Percentiles rank a stretch among this genome's conserved stretches.
These are phyloP conservation scores for Acacia melanoxylon DNA, from an alignment of 306 rosid species.

Conservation along the genomic window DNA sequence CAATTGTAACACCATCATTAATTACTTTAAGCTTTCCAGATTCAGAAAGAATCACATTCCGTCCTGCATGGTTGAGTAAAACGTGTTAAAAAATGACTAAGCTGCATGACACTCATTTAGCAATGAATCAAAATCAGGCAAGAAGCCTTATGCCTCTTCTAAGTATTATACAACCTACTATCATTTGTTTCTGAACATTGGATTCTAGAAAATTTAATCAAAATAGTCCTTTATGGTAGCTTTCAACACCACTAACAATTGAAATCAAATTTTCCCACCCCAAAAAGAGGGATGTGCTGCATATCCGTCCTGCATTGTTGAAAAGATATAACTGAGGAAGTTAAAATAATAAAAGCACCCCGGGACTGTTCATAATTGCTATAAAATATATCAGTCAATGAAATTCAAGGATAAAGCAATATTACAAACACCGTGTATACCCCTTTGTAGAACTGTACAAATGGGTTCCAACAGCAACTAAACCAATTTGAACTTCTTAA, in stretches of 20 bases:
- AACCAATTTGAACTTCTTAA: neutral
- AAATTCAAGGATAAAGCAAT: neutral
- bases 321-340: neutral
- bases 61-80: slow-evolving; percentile 57
- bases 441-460: neutral
- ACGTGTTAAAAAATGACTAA: neutral
- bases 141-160: neutral
- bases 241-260: neutral
- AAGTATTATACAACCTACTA: neutral
- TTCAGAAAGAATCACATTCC: slow-evolving; percentile 91
- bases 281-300: neutral
- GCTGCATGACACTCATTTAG: slow-evolving; percentile 14
- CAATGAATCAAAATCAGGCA: neutral
- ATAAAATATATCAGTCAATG: neutral
- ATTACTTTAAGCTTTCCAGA: slow-evolving; percentile 65
- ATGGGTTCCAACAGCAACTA: neutral
- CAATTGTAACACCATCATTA: slow-evolving; percentile 94
- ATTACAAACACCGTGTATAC: neutral
- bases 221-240: neutral
- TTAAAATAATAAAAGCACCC: neutral
- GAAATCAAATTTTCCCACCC: neutral
- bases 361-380: neutral
- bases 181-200: neutral
- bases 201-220: neutral
- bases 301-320: neutral